Base-by-base conservation (phyloP, 768 basidiomycete genomes). In the Megacollybia marginata region DNA sequence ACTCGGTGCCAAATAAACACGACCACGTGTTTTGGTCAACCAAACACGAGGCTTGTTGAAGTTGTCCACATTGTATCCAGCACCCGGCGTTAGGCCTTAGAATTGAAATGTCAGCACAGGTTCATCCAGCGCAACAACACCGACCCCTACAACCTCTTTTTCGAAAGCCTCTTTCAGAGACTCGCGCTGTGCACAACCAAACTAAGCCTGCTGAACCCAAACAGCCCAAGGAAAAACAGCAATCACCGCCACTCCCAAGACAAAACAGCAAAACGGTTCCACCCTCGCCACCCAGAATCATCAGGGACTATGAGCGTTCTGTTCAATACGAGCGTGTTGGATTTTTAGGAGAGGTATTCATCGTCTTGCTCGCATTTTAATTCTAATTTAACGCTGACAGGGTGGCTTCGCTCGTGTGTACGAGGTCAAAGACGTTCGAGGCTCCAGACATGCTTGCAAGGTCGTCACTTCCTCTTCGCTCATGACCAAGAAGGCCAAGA, bases 341-440 rank as follows among this genome's bases (percentile, higher is more conserved):
- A 18, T 89, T 94, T 62, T 70, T 96, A 47, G 92, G 92, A 57
- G 92, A 96, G 83, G 90, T 92, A 52, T 44, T 32, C 16, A 34
- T 42, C 6, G n/a, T 31, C 40, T 28, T 12, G 9, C 18, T 2
- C 19, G 28, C 20, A 51, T 42, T 15, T 50, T 23, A 33, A 20
- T 40, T 33, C n/a, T 31, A 32, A 28, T 28, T 6, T 28, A 6
- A 28, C 6, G 23, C 23, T 28, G 43, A 46, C 54, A 80, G 77
- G 95, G 95, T 56, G 95, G 95, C 1, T 99, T 99, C 62, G 95
- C 95, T 1, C 79, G 94, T 35, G 95, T 99, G 3, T 99, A 95
- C 59, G 91, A 96, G 70, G 88, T 92, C n/a, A 80, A 83, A 62
- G 90, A 92, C 58, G 57, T 63, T 9, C 69, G 74, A 44, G 85